phyloP scores from a whole-genome alignment of 2,329 filamentous ascomycete species.

The Exophiala calicioides region DNA sequence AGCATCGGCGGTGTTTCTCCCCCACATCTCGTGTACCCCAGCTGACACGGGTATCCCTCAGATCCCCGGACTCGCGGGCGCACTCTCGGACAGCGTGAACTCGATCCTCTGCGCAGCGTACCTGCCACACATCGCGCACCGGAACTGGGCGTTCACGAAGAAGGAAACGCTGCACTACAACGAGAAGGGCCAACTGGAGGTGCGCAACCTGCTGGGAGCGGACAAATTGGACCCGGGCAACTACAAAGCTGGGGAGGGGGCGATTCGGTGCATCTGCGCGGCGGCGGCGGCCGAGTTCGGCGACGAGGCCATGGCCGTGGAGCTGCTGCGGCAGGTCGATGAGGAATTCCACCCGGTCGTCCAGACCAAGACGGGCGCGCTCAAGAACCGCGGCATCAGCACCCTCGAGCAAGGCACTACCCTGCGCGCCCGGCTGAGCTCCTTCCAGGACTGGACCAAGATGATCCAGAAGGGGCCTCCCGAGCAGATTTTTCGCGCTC shows the following conservation, averaged over 20 bases:
- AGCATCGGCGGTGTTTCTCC: conserved; percentile 8
- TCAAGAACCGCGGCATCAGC: conserved; percentile 5
- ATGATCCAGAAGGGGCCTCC: conserved; percentile 8
- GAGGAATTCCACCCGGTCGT: conserved; percentile 10
- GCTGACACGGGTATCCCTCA: conserved; percentile 13
- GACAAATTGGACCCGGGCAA: conserved; percentile 27
- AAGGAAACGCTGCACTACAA: conserved; percentile 19
- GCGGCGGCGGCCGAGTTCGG: conserved; percentile 17
- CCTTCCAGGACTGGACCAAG: conserved; percentile 4
- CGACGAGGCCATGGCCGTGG: conserved; percentile 9
- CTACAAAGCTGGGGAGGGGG: conserved; percentile 13
- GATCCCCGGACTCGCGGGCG: conserved; percentile 19
- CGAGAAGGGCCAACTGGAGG: conserved; percentile 13
- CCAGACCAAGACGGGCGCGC: conserved; percentile 8
- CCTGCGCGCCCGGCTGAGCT: background rate
- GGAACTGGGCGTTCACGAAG: conserved; percentile 27
- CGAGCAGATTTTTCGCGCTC: conserved; percentile 1
- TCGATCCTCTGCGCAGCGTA: conserved; percentile 24
- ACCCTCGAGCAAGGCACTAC: conserved; percentile 2
- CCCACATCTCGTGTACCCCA: conserved; percentile 12
- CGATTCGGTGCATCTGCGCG: conserved; percentile 8
- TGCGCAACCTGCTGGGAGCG: conserved; percentile 22
- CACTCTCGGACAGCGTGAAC: conserved; percentile 22
- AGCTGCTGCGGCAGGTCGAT: conserved; percentile 11
- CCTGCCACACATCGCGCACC: conserved; percentile 23